Conservation (phyloP, 805 yeast genomes). For the Wickerhamomyces bovis region DNA sequence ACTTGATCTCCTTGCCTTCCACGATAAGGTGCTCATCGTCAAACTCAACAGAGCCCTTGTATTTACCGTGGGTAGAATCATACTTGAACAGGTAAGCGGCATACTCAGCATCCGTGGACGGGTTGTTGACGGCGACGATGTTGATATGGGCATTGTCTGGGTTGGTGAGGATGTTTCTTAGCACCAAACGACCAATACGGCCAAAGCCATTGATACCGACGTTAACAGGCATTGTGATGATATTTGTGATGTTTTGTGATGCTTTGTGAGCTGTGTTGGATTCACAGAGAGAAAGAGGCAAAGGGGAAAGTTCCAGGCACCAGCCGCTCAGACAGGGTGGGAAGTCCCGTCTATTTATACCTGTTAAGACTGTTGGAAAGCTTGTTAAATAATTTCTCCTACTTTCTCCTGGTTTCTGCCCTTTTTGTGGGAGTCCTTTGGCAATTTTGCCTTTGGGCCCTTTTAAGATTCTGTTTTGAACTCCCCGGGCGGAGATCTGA, state of each 20-base stretch:
- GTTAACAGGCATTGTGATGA: conserved; percentile 18
- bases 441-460: too few relatives aligned
- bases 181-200: conserved; percentile 85
- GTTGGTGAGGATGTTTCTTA: conserved; percentile 72
- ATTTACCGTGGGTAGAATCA: conserved; percentile 89
- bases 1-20: conserved; percentile 60
- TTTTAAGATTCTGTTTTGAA: too few relatives aligned
- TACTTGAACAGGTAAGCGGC: conserved; percentile 95
- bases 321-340: background rate
- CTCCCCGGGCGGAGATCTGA: too few relatives aligned
- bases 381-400: background rate
- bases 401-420: background rate
- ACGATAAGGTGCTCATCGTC: conserved; percentile 58
- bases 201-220: conserved; percentile 94
- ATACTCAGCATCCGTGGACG: conserved; percentile 83
- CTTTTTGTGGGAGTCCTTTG: too few relatives aligned
- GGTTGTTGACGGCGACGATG: conserved; percentile 87
- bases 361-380: too few relatives aligned
- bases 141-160: conserved; percentile 37
- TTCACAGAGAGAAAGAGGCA: too few relatives aligned
- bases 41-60: conserved; percentile 62
- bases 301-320: too few relatives aligned
- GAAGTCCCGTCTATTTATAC: background rate
- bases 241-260: background rate
- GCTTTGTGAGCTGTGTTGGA: background rate